Percentiles rank a stretch among this genome's conserved stretches.
These are phyloP conservation scores for Hebeloma cylindrosporum DNA, from an alignment of 768 basidiomycete genomes.

Conservation along the genomic window DNA sequence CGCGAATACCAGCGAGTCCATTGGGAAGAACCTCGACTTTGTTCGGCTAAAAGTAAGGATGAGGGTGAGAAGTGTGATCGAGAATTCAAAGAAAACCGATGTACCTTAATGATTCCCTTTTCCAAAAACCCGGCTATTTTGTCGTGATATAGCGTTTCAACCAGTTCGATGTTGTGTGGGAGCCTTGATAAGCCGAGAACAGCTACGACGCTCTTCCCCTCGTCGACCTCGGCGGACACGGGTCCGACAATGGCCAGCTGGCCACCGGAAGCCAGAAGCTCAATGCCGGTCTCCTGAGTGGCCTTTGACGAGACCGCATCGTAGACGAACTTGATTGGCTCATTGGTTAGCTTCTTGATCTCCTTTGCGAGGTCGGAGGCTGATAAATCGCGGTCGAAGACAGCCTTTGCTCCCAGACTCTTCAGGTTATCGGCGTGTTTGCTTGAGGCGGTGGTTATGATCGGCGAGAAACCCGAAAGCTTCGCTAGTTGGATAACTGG, in stretches of 20 bases:
- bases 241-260: neutral
- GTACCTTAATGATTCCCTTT: conserved; percentile 23
- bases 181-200: conserved; percentile 9
- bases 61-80: neutral
- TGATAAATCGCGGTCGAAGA: conserved; percentile 34
- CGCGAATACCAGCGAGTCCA: conserved; percentile 43
- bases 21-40: conserved; percentile 39
- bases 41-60: conserved; percentile 37
- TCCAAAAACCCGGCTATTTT: conserved; percentile 15
- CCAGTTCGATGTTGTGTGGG: conserved; percentile 13
- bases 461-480: conserved; percentile 42
- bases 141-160: conserved; percentile 16
- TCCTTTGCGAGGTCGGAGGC: conserved; percentile 18
- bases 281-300: conserved; percentile 19
- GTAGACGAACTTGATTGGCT: conserved; percentile 24
- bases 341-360: conserved; percentile 22
- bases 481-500: conserved; percentile 31
- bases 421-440: conserved; percentile 32
- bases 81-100: neutral
- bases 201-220: conserved; percentile 1
- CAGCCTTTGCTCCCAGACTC: conserved; percentile 40
- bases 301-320: conserved; percentile 25
- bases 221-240: no score
- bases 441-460: conserved; percentile 40
- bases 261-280: neutral